Percentiles rank a stretch among this genome's conserved stretches.
Conservation (phyloP, 139 green algal species). For the Micractinium sp. region DNA sequence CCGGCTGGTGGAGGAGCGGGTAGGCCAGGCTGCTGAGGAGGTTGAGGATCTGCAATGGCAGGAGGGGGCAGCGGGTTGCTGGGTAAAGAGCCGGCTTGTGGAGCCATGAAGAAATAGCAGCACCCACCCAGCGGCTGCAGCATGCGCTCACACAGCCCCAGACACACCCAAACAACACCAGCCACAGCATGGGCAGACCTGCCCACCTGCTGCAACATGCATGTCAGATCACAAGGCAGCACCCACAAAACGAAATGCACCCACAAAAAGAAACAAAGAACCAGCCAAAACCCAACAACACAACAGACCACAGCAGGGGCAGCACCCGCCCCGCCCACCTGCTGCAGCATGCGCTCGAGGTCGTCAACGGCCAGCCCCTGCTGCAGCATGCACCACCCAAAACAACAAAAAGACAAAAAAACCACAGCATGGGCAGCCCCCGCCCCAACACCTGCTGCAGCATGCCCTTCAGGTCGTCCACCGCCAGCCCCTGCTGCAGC, state of each 20-base stretch:
- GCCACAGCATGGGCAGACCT: no score
- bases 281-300: background rate
- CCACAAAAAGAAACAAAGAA: no score
- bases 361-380: conserved; percentile 53
- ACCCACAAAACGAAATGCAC: background rate
- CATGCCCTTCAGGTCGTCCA: conserved; percentile 54
- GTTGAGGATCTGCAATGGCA: conserved; percentile 75
- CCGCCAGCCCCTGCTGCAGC: conserved; percentile 42
- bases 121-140: background rate
- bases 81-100: no score
- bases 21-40: conserved; percentile 86
- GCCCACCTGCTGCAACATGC: background rate
- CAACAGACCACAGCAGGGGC: background rate
- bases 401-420: no score
- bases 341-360: conserved; percentile 56
- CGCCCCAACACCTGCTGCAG: conserved; percentile 62
- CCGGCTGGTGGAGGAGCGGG: conserved; percentile 77
- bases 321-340: conserved; percentile 39
- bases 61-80: conserved; percentile 70
- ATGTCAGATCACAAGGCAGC: background rate
- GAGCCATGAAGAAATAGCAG: no score
- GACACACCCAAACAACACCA: no score
- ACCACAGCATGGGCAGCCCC: background rate
- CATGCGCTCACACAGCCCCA: no score
- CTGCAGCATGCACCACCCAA: background rate